These are phyloP conservation scores for Trichoderma sp. DNA, from an alignment of 2,329 filamentous ascomycete species.

Conservation along the genomic window DNA sequence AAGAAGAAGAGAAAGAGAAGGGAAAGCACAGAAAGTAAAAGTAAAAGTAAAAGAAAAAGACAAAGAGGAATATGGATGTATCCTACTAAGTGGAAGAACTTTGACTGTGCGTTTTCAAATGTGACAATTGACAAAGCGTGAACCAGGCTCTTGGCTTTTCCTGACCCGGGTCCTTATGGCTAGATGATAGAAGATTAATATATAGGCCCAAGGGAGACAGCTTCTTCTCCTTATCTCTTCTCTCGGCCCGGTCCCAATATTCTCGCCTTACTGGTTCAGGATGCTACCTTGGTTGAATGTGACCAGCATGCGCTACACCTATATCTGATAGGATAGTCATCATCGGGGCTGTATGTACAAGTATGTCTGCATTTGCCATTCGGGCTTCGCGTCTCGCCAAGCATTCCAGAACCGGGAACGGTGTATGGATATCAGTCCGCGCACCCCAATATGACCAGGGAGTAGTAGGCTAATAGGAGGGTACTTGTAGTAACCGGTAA, in stretches of 20 bases:
- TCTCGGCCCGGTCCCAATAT: background rate
- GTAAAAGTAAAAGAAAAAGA: background rate
- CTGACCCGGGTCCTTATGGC: background rate
- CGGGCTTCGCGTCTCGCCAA: background rate
- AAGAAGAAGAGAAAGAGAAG: background rate
- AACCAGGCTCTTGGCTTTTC: background rate
- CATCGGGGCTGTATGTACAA: background rate
- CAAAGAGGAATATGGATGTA: background rate
- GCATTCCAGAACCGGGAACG: background rate
- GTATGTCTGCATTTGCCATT: background rate
- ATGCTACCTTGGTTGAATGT: background rate
- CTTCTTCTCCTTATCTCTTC: background rate
- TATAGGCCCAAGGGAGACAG: background rate
- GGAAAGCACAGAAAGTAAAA: background rate
- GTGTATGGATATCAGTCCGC: background rate
- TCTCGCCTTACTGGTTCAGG: background rate
- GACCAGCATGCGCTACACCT: background rate
- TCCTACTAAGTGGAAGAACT: background rate
- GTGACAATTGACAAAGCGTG: background rate
- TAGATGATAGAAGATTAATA: background rate
- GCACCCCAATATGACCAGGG: background rate
- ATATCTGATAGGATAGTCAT: background rate
- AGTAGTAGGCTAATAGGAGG: background rate
- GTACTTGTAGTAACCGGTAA: background rate
- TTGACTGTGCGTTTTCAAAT: background rate